Conservation (phyloP, 2,329 filamentous ascomycete species). For the Hypoxylon sp. region DNA sequence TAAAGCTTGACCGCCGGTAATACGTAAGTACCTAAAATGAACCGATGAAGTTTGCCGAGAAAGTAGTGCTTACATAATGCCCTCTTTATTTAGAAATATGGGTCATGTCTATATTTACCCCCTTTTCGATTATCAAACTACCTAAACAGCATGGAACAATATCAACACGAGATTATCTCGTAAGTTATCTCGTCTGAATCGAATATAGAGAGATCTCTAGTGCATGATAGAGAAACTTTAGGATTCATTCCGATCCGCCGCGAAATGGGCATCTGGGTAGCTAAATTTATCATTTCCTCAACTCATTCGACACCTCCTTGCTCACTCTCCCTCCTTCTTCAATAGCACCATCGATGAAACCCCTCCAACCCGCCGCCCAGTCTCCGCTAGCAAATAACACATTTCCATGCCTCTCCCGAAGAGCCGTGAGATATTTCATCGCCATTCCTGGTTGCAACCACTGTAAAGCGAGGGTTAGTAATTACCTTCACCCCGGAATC, state of each 20-base stretch:
- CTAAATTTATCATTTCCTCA: conserved; percentile 5
- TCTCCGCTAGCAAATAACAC: conserved; percentile 60
- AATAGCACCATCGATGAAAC: conserved; percentile 62
- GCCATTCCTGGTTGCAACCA: conserved; percentile 53
- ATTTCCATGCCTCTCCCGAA: conserved; percentile 56
- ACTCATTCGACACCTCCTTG: conserved; percentile 24
- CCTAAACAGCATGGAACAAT: not conserved
- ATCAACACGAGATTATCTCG: not conserved
- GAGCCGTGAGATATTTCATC: conserved; percentile 53
- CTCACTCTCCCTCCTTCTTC: conserved; percentile 56
- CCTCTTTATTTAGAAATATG: conserved; percentile 22
- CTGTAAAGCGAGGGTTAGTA: not conserved
- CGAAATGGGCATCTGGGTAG: not conserved
- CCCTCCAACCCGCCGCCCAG: conserved; percentile 60
- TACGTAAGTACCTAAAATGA: not conserved
- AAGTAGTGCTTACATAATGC: not conserved
- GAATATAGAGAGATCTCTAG: not conserved
- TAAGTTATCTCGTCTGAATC: not conserved
- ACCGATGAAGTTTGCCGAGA: conserved; percentile 5
- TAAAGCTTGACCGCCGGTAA: conserved; percentile 18
- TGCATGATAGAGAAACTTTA: too few relatives aligned
- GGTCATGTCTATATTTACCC: conserved; percentile 18
- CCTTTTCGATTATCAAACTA: not conserved
- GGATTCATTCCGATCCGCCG: not conserved
- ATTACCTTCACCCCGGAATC: not conserved